phyloP scores from a whole-genome alignment of 2,329 filamentous ascomycete species.

The Dactylellina sp. region DNA sequence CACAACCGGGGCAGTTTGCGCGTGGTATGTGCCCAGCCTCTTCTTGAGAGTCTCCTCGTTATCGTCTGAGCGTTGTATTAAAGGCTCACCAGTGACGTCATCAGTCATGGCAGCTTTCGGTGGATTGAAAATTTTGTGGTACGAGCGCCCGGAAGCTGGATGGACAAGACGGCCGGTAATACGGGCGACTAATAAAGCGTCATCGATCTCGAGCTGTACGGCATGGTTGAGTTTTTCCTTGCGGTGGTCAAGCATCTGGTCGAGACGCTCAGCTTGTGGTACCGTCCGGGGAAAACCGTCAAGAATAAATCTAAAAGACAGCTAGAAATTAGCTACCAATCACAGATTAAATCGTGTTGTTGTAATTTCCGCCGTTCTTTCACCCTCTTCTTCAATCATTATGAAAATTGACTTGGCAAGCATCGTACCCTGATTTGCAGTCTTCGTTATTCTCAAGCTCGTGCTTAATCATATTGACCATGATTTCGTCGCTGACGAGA shows the following conservation, averaged over 20 bases:
- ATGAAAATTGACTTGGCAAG: slow-evolving; percentile 16
- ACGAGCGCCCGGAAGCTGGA: slow-evolving; percentile 93
- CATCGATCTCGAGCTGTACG: slow-evolving; percentile 96
- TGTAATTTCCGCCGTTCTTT: slow-evolving; percentile 3
- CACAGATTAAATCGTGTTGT: no score
- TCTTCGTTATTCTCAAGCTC: slow-evolving; percentile 94
- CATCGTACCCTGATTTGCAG: slow-evolving; percentile 90
- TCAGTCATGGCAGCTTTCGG: slow-evolving; percentile 95
- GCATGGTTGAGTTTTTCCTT: slow-evolving; percentile 91
- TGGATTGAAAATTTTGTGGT: slow-evolving; percentile 99
- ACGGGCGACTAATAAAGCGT: slow-evolving; percentile 88
- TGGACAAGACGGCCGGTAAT: slow-evolving; percentile 97
- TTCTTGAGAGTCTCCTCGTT: slow-evolving; percentile 97
- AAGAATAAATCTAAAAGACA: slow-evolving; percentile 84
- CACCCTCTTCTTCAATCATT: background rate
- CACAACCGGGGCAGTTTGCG: slow-evolving; percentile 91
- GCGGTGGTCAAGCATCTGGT: slow-evolving; percentile 84
- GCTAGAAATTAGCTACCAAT: slow-evolving; percentile 26
- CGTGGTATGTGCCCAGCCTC: slow-evolving; percentile 91
- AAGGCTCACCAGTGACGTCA: slow-evolving; percentile 93
- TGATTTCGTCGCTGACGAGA: slow-evolving; percentile 97
- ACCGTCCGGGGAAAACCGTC: slow-evolving; percentile 98
- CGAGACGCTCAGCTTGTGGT: slow-evolving; percentile 91
- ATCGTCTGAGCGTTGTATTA: slow-evolving; percentile 96
- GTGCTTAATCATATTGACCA: slow-evolving; percentile 99